Evolutionary conservation across 306 rosid genomes (phyloP).

Genomic region (Vigna trinervia): DNA sequence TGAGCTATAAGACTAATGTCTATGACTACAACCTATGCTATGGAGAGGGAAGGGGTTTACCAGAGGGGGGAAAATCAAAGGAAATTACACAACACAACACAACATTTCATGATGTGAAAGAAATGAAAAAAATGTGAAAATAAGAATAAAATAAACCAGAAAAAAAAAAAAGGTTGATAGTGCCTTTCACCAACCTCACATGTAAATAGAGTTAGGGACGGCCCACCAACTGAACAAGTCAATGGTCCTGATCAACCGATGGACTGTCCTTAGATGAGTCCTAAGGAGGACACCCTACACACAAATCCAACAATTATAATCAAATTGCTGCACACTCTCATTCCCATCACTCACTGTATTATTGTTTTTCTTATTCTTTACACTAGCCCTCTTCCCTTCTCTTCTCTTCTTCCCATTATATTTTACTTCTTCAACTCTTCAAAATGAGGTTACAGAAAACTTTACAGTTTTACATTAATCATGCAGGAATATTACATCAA

Average conservation of each 20-base stretch:
- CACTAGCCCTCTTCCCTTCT: conserved; percentile 10
- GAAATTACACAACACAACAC: not conserved
- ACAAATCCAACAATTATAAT: conserved; percentile 41
- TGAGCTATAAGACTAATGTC: conserved; percentile 37
- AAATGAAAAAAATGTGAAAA: conserved; percentile 1
- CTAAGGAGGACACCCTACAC: conserved; percentile 43
- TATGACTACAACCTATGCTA: conserved; percentile 31
- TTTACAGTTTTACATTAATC: too few relatives aligned
- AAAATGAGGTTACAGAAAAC: too few relatives aligned
- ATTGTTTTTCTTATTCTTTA: not conserved
- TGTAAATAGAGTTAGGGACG: conserved; percentile 58
- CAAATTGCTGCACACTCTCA: conserved; percentile 9
- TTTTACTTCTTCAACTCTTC: not conserved
- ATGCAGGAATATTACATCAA: too few relatives aligned
- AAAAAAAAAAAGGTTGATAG: conserved; percentile 50
- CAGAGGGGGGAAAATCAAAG: conserved; percentile 28
- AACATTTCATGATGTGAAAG: not conserved
- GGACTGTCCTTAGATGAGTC: conserved; percentile 57
- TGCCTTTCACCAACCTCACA: conserved; percentile 83
- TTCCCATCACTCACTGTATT: conserved; percentile 9
- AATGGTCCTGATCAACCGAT: conserved; percentile 74
- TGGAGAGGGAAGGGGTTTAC: conserved; percentile 11
- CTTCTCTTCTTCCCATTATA: not conserved
- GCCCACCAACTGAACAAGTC: conserved; percentile 70
- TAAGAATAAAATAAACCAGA: not conserved